Conservation (phyloP, 1,284 basidiomycete genomes). For the Mycosarcoma maydis region DNA sequence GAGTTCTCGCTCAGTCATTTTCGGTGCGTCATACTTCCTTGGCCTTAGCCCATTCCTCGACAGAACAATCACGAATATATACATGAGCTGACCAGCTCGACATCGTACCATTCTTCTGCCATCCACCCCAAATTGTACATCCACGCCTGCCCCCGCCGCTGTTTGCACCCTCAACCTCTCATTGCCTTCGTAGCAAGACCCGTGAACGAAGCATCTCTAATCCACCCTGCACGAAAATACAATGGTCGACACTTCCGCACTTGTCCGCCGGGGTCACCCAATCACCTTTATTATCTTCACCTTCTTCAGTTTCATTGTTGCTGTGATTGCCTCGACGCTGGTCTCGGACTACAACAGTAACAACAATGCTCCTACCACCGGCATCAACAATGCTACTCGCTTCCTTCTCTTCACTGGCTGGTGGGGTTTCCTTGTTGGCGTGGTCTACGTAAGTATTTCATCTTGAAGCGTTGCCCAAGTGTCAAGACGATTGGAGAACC, state of each 20-base stretch:
- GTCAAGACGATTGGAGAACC: no score
- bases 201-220: no score
- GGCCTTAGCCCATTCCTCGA: no score
- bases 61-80: no score
- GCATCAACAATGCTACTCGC: conserved; percentile 52
- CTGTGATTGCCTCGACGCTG: conserved; percentile 60
- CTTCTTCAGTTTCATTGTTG: conserved; percentile 59
- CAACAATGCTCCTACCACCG: conserved; percentile 37
- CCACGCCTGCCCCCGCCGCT: conserved; percentile 1
- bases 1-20: conserved; percentile 10
- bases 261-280: conserved; percentile 62
- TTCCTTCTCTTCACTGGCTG: conserved; percentile 63
- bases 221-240: not conserved
- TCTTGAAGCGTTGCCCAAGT: no score
- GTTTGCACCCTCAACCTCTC: not conserved
- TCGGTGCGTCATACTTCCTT: conserved; percentile 7
- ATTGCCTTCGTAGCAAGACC: not conserved
- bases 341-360: conserved; percentile 60
- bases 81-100: conserved; percentile 1
- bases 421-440: conserved; percentile 62
- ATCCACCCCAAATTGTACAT: not conserved
- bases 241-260: conserved; percentile 52
- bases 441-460: conserved; percentile 56
- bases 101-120: no score
- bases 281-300: conserved; percentile 58